Base-by-base conservation (phyloP, 495 filamentous ascomycete genomes). In the Penicillium arizonense region DNA sequence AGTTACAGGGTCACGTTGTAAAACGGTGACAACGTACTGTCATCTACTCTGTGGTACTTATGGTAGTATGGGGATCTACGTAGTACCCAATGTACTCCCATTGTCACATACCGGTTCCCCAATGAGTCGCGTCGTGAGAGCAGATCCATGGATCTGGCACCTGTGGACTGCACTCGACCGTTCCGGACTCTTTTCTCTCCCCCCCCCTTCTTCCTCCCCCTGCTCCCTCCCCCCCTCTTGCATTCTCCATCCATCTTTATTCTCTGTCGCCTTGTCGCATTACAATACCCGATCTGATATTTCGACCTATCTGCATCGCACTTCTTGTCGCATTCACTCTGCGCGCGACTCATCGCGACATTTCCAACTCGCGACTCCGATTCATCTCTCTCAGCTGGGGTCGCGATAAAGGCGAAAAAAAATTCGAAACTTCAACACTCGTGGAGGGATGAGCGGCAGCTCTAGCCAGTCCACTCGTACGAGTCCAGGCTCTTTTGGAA, bases 391-490 rank as follows among this genome's bases (percentile, higher is more conserved):
- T 47, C 50, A 36, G 21, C 24, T 48, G 28, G 26, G 48, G 44
- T 65, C 53, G 64, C 51, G 55, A 46, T 50, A 58, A 63, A 68
- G 61, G 61, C 67, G 60, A 56, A 64, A 38, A 47, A 57, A 50
- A 47, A 52, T 37, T 52, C 43, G 36, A 48, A 52, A 49, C 43
- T 47, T 44, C 16, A 32, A 53, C 36, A 34, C 63, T 59, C 47
- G 65, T 65, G 58, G 48, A 77, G 73, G 73, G 58, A 77, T 77
- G 74, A 75, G 72, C 69, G 68, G 70, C 64, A 76, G 66, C 63
- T 75, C 72, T 53, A 75, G 68, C 52, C 74, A 75, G 65, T 75
- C 73, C 38, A 75, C 68, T 71, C 73, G 72, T 60, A 74, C 73
- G 55, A 77, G 74, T 65, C 72, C 74, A 58, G 72, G 73, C 58